A percentile compares a stretch with the other conserved stretches of the same genome.
phyloP scores from a whole-genome alignment of 1,284 basidiomycete genomes.

The Fomitopsis schrenkii region DNA sequence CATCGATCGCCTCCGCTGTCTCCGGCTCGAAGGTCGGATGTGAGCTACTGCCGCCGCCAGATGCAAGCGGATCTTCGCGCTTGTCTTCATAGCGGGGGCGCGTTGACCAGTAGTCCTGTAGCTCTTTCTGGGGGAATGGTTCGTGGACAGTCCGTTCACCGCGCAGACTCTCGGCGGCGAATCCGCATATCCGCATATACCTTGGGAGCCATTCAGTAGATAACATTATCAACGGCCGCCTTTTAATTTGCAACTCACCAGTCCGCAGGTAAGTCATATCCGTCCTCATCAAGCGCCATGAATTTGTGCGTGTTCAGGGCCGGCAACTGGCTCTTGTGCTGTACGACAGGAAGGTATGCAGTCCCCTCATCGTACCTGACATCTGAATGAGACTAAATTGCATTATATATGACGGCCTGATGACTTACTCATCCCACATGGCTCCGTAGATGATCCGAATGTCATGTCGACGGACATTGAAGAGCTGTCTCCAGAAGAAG shows the following conservation, averaged over 20 bases:
- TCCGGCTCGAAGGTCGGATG: slow-evolving; percentile 44
- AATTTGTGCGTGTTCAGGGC: slow-evolving; percentile 52
- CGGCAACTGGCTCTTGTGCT: slow-evolving; percentile 53
- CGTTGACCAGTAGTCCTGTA: slow-evolving; percentile 69
- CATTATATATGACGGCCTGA: not conserved
- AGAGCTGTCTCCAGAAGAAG: slow-evolving; percentile 73
- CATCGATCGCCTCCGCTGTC: slow-evolving; percentile 35
- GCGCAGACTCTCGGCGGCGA: slow-evolving; percentile 63
- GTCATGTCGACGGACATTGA: slow-evolving; percentile 56
- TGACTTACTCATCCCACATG: slow-evolving; percentile 79
- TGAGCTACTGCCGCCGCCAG: slow-evolving; percentile 19
- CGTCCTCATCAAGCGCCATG: slow-evolving; percentile 68
- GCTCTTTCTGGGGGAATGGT: slow-evolving; percentile 63
- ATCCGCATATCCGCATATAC: slow-evolving; percentile 76
- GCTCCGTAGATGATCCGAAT: slow-evolving; percentile 70
- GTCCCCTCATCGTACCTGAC: slow-evolving; percentile 76
- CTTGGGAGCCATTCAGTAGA: slow-evolving; percentile 27
- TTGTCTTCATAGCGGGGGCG: slow-evolving; percentile 54
- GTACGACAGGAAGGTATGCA: slow-evolving; percentile 65
- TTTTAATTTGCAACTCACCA: slow-evolving; percentile 41
- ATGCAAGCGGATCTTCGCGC: slow-evolving; percentile 26
- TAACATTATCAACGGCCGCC: not conserved
- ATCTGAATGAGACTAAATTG: not conserved
- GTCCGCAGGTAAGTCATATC: slow-evolving; percentile 66
- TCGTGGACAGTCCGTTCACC: slow-evolving; percentile 58